Evolutionary conservation across 2,329 filamentous ascomycete species (phyloP).

Genomic region (Neonectria punicea): DNA sequence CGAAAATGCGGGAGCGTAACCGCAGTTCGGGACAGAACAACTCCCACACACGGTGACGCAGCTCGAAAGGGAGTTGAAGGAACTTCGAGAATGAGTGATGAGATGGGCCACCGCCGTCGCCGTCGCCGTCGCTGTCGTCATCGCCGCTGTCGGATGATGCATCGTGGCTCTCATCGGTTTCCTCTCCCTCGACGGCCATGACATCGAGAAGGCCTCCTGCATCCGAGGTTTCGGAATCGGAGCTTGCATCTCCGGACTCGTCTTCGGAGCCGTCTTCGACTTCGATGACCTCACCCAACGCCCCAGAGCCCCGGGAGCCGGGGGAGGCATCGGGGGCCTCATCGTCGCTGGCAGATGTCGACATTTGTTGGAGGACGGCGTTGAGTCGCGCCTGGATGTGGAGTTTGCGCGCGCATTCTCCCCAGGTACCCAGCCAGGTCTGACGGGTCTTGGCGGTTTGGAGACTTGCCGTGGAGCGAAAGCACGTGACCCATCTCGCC

Average conservation of each 20-base stretch:
- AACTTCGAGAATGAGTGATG: conserved; percentile 42
- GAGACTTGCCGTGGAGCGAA: conserved; percentile 9
- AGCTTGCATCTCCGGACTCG: neutral
- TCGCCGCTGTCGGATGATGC: neutral
- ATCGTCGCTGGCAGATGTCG: conserved; percentile 3
- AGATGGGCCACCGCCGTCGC: neutral
- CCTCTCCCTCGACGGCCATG: conserved; percentile 39
- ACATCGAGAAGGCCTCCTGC: conserved; percentile 37
- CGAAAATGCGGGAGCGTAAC: conserved; percentile 43
- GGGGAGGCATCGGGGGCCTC: conserved; percentile 1
- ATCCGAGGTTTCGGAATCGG: conserved; percentile 32
- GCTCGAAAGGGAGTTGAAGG: conserved; percentile 43
- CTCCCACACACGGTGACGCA: conserved; percentile 47
- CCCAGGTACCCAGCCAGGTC: neutral
- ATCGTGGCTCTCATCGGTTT: conserved; percentile 30
- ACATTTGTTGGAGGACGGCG: conserved; percentile 10
- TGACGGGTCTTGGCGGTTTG: neutral
- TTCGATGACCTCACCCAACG: neutral
- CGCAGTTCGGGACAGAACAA: conserved; percentile 46
- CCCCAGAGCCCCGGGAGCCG: neutral
- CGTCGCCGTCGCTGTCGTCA: neutral
- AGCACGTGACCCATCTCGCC: conserved; percentile 5
- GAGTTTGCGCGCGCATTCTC: conserved; percentile 5
- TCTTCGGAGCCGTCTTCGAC: neutral
- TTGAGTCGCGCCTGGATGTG: conserved; percentile 11